Conservation (phyloP, 768 basidiomycete genomes). For the Nevesoporus exiguus region DNA sequence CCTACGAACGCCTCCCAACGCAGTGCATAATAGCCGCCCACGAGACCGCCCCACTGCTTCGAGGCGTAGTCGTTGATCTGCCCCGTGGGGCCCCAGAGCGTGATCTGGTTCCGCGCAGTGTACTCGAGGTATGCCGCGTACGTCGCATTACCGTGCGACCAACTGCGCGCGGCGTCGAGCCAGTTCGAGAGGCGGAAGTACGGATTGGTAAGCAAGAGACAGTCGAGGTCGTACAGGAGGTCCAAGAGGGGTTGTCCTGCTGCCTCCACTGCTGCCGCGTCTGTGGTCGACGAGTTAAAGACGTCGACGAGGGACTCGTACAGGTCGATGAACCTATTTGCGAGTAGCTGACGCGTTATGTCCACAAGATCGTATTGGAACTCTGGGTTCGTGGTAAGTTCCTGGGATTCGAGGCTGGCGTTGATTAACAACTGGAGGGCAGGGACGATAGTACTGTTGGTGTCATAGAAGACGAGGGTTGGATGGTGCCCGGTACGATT, state of each 20-base stretch:
- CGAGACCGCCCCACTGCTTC: slow-evolving; percentile 42
- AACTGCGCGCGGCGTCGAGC: slow-evolving; percentile 34
- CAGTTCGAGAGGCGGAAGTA: slow-evolving; percentile 36
- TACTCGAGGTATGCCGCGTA: slow-evolving; percentile 37
- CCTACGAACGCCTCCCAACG: slow-evolving; percentile 37
- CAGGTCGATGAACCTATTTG: slow-evolving; percentile 35
- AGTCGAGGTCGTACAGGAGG: slow-evolving; percentile 35
- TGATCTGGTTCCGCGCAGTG: slow-evolving; percentile 41
- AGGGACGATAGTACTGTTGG: slow-evolving; percentile 61
- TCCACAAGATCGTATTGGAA: slow-evolving; percentile 41
- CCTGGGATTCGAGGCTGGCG: slow-evolving; percentile 14
- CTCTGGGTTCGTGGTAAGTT: slow-evolving; percentile 28
- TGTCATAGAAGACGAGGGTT: slow-evolving; percentile 37
- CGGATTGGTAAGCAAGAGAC: slow-evolving; percentile 30
- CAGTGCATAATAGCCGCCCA: slow-evolving; percentile 34
- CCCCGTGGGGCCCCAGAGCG: slow-evolving; percentile 41
- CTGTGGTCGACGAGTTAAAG: slow-evolving; percentile 25
- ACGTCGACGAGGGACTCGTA: slow-evolving; percentile 31
- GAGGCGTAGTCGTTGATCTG: slow-evolving; percentile 43
- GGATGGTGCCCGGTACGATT: slow-evolving; percentile 33
- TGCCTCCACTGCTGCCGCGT: slow-evolving; percentile 18
- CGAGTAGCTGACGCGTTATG: slow-evolving; percentile 37
- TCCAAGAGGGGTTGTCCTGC: slow-evolving; percentile 28
- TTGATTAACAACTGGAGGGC: slow-evolving; percentile 67
- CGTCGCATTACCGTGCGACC: slow-evolving; percentile 28